Percentiles rank a stretch among this genome's conserved stretches.
Conservation (phyloP, 176 grass and related monocot species). For the Triticum turgidum region DNA sequence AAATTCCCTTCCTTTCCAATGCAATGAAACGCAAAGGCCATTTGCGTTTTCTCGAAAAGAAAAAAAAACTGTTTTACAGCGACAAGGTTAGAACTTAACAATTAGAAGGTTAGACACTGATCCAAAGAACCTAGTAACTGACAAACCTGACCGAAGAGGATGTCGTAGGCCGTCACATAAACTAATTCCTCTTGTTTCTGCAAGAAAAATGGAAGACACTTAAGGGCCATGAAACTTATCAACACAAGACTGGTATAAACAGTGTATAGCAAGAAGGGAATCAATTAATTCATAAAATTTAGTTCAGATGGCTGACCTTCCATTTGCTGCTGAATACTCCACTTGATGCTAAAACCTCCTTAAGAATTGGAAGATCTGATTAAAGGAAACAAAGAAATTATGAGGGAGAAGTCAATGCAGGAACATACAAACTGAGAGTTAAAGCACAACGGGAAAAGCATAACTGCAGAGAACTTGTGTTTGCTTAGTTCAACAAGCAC, state of each 20-base stretch:
- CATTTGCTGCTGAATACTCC: slow-evolving; percentile 69
- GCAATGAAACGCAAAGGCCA: too few species aligned
- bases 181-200: slow-evolving; percentile 89
- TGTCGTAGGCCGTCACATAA: slow-evolving; percentile 73
- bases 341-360: slow-evolving; percentile 68
- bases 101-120: not conserved
- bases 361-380: slow-evolving; percentile 77
- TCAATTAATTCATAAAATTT: slow-evolving; percentile 7
- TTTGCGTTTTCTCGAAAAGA: too few species aligned
- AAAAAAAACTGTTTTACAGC: not conserved
- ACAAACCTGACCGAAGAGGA: slow-evolving; percentile 91
- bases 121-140: slow-evolving; percentile 23
- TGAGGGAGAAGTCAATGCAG: not conserved
- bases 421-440: not conserved
- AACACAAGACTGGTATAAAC: not conserved
- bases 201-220: slow-evolving; percentile 4
- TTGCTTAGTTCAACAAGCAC: not conserved
- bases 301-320: slow-evolving; percentile 54
- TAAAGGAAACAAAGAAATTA: slow-evolving; percentile 21
- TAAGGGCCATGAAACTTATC: not conserved
- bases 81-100: not conserved
- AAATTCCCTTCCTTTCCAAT: too few species aligned
- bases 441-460: not conserved
- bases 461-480: not conserved
- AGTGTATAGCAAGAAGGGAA: not conserved